phyloP scores from a whole-genome alignment of 2,329 filamentous ascomycete genomes.

The Trichoderma semiorbis region DNA sequence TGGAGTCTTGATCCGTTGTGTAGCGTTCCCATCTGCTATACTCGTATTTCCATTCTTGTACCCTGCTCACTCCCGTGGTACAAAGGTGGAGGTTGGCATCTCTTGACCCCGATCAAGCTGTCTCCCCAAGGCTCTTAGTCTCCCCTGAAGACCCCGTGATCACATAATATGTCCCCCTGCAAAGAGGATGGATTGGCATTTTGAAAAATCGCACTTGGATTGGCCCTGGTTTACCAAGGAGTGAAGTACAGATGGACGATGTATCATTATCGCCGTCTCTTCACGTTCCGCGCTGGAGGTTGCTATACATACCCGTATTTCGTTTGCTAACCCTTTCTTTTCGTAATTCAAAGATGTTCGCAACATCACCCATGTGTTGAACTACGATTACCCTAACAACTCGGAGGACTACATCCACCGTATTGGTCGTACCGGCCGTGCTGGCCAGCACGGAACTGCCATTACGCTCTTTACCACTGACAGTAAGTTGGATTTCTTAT shows the following conservation, averaged over 20 bases:
- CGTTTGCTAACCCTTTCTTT: conserved; percentile 70
- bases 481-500: conserved; percentile 60
- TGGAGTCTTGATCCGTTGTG: conserved; percentile 73
- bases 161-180: conserved; percentile 39
- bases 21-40: conserved; percentile 55
- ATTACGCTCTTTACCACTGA: conserved; percentile 99
- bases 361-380: conserved; percentile 99
- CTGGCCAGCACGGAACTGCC: conserved; percentile 89
- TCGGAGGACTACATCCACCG: conserved; percentile 98
- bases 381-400: conserved; percentile 99
- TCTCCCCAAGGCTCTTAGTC: conserved; percentile 55
- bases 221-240: conserved; percentile 54
- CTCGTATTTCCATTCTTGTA: conserved; percentile 75
- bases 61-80: conserved; percentile 58
- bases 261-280: conserved; percentile 42
- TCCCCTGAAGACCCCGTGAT: conserved; percentile 53
- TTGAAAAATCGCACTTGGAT: conserved; percentile 51
- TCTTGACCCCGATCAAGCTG: conserved; percentile 73
- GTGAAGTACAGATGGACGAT: conserved; percentile 52
- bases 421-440: conserved; percentile 93
- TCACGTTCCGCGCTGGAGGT: conserved; percentile 55
- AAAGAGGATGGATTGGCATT: conserved; percentile 46
- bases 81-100: conserved; percentile 73
- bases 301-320: conserved; percentile 53
- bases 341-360: conserved; percentile 78